Evolutionary conservation across 192 early-diverging fungal genomes (phyloP).

Genomic region (Allomyces macrogynus): DNA sequence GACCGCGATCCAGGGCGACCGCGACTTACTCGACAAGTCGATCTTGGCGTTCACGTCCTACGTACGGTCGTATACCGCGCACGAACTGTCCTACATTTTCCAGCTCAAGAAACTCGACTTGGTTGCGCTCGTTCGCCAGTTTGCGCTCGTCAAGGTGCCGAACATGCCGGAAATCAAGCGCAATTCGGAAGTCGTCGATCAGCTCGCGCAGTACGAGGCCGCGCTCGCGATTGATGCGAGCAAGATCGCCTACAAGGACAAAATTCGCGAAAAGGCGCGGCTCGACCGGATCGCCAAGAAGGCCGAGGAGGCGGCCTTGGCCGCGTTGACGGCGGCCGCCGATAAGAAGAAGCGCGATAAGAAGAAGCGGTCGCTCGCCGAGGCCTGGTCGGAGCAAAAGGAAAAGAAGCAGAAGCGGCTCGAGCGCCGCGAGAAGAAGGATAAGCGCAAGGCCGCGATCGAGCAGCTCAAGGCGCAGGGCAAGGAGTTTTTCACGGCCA

Average conservation of each 20-base stretch:
- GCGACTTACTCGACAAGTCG: conserved; percentile 59
- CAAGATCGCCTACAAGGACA: conserved; percentile 4
- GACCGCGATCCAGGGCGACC: conserved; percentile 38
- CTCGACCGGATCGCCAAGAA: conserved; percentile 10
- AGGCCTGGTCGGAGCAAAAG: conserved; percentile 50
- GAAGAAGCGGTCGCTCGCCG: conserved; percentile 15
- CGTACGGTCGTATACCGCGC: conserved; percentile 79
- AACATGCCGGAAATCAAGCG: conserved; percentile 77
- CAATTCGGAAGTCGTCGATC: conserved; percentile 21
- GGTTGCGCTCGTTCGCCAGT: conserved; percentile 49
- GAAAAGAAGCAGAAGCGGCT: conserved; percentile 40
- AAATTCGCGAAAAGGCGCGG: conserved; percentile 18
- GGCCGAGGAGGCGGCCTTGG: conserved; percentile 2
- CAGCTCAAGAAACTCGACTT: conserved; percentile 64
- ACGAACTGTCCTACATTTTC: conserved; percentile 87
- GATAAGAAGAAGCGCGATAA: conserved; percentile 16
- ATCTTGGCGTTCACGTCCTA: conserved; percentile 73
- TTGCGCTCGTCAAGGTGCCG: conserved; percentile 64
- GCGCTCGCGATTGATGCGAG: conserved; percentile 19
- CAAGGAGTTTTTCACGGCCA: background rate
- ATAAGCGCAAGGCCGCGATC: conserved; percentile 2
- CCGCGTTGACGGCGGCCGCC: conserved; percentile 12
- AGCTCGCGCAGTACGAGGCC: conserved; percentile 18
- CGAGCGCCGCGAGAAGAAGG: conserved; percentile 47
- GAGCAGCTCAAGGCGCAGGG: background rate